Percentiles rank a stretch among this genome's conserved stretches.
Conservation (phyloP, 495 filamentous ascomycete genomes). For the Penicillium egyptiacum region DNA sequence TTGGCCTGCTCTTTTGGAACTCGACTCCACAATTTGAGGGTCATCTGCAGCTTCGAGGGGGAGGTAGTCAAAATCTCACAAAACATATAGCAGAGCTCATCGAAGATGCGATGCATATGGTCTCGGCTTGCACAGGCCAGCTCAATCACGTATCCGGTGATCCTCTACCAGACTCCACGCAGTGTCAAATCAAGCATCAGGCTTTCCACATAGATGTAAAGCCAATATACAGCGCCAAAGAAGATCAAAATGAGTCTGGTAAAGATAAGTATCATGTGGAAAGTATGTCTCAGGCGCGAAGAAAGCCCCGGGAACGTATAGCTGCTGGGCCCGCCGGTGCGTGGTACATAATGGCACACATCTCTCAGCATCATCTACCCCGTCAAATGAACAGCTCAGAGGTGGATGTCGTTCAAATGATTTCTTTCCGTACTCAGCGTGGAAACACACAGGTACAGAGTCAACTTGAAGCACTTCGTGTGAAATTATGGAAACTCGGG, state of each 20-base stretch:
- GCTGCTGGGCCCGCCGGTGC: neutral
- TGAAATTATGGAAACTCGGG: neutral
- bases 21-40: too few species aligned
- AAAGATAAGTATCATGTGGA: conserved; percentile 3
- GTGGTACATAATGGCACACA: neutral
- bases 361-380: neutral
- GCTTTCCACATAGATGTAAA: conserved; percentile 7
- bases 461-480: neutral
- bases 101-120: conserved; percentile 4
- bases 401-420: neutral
- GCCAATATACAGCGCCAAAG: conserved; percentile 11
- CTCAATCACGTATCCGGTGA: too few species aligned
- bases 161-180: neutral
- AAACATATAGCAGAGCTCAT: neutral
- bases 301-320: neutral
- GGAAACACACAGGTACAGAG: neutral
- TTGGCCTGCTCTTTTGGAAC: conserved; percentile 17
- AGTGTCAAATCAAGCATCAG: conserved; percentile 9
- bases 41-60: neutral
- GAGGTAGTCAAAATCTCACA: neutral
- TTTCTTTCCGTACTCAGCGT: neutral
- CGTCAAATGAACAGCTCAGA: neutral
- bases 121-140: too few species aligned
- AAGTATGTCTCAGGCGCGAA: conserved; percentile 1
- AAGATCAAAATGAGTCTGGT: neutral